Conservation (phyloP, 73 alveolate species). For the Breviolum minutum region DNA sequence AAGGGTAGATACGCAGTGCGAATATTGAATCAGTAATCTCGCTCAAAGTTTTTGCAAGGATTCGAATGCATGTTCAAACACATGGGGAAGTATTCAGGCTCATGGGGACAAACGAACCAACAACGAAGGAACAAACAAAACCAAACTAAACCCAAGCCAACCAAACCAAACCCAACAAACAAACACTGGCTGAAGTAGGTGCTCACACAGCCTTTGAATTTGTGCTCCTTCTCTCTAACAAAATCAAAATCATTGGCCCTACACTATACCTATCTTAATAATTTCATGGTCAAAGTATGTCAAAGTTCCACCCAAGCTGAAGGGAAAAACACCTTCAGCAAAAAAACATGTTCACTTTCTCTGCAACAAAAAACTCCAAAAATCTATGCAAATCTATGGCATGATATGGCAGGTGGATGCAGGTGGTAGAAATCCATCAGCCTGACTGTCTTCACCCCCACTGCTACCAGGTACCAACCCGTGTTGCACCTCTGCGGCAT, state of each 20-base stretch:
- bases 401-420: neutral
- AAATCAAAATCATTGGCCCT: neutral
- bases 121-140: neutral
- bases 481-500: conserved; percentile 27
- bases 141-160: neutral
- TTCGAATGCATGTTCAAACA: too few relatives aligned
- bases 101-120: neutral
- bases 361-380: too few relatives aligned
- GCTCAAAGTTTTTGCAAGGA: too few relatives aligned
- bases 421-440: neutral
- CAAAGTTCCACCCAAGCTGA: too few relatives aligned
- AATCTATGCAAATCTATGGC: neutral
- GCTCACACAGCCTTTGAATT: too few relatives aligned
- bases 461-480: neutral
- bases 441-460: too few relatives aligned
- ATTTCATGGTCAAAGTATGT: too few relatives aligned
- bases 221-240: too few relatives aligned
- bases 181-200: too few relatives aligned
- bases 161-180: neutral
- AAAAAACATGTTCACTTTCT: too few relatives aligned
- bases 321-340: too few relatives aligned
- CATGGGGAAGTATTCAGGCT: too few relatives aligned
- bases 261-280: neutral
- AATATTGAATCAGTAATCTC: neutral
- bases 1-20: neutral